phyloP scores from a whole-genome alignment of 202 grass and related monocot species.

The Miscanthus sacchariflorus region DNA sequence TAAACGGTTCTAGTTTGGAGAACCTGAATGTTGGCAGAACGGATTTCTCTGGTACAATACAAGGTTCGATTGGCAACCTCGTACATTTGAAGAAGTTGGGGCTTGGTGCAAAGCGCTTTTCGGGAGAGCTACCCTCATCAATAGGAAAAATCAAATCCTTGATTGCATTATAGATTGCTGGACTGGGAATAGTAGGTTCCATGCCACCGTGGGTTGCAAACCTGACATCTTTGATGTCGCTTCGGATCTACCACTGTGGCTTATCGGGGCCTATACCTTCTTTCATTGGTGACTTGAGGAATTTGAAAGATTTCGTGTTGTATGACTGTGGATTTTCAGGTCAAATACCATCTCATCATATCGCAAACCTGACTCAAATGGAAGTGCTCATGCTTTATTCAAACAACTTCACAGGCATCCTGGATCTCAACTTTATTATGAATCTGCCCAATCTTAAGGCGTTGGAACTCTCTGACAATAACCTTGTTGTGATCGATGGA shows the following conservation, averaged over 20 bases:
- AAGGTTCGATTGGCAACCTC: background rate
- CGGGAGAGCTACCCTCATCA: background rate
- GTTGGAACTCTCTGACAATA: background rate
- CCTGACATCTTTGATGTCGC: background rate
- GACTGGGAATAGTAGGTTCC: background rate
- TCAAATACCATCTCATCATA: background rate
- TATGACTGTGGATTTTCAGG: background rate
- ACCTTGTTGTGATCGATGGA: background rate
- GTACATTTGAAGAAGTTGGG: background rate
- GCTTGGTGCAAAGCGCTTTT: background rate
- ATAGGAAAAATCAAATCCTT: background rate
- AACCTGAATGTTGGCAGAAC: constrained; percentile 40
- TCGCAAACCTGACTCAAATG: background rate
- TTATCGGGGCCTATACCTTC: background rate
- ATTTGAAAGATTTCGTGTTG: background rate
- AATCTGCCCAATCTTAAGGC: accelerated
- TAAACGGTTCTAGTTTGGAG: constrained; percentile 21
- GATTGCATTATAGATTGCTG: background rate
- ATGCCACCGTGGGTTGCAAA: background rate
- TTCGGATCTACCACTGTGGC: background rate
- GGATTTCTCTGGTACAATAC: constrained; percentile 43
- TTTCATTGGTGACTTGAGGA: background rate
- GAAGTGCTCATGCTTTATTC: background rate
- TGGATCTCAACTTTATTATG: accelerated
- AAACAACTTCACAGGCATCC: background rate